Base-by-base conservation (phyloP, 208 protist species). In the Leishmania braziliensis region DNA sequence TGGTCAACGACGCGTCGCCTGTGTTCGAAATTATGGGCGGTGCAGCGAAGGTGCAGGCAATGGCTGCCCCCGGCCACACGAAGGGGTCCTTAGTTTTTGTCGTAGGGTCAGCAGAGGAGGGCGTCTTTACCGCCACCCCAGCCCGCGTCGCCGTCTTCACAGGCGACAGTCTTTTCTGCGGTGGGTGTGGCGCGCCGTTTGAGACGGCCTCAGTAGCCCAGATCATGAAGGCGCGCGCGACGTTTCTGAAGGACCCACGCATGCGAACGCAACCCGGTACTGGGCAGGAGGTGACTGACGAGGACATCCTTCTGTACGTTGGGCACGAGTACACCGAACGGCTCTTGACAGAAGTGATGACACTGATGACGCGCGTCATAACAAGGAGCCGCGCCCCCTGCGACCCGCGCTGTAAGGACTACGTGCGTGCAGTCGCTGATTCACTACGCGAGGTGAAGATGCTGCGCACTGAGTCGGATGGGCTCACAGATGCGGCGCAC, bases 151-250 rank as follows among this genome's bases (percentile, higher is more conserved):
- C 91, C 10, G 84, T 98, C 62, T 99, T 99, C 86, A 98, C 95
- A 1, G 97, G 98, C 29, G 98, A 99, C 79, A 95, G 92, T 29
- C 90, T 99, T 70, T 99, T 99, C 87, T 92, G 92, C 70, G 96
- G 90, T 62, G 97, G 97, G 8, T 96, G 92, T 72, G 98, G 98
- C 2, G 86, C 92, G 14, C 92, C 95, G 54, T 99, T 99, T 81
- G 97, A 99, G 86, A 90, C 89, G 1, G 56, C 33, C 48, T 85
- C 84, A 3, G 77, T 95, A 5, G 78, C 87, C 39, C 80, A 95
- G 60, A 82, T 96, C 8, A 48, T 84, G 23, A 79, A 92, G 62
- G 88, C 89, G n/a, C 51, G 84, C 8, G 83, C 81, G 39, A 69
- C 86, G 18, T 95, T 95, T 68, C 53, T 87, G 23, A 65, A 85